Conservation (phyloP, 192 early-diverging fungal species). For the Coemansia sp. region DNA sequence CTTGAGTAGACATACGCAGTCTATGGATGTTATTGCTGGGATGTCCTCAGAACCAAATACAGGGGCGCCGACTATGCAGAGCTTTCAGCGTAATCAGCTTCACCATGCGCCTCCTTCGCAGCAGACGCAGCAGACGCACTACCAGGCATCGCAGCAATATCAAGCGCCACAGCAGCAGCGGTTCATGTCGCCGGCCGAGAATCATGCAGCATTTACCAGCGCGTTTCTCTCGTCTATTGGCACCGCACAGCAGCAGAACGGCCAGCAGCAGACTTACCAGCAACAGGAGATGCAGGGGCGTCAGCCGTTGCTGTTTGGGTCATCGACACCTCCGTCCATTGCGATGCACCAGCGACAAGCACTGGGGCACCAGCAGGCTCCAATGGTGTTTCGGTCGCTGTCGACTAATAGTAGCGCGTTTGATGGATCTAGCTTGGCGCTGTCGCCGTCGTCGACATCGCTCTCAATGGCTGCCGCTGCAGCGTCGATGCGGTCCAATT, state of each 20-base stretch:
- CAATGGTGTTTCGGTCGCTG: slow-evolving; percentile 31
- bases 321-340: neutral
- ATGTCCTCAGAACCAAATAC: neutral
- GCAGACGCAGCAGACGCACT: neutral
- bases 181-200: neutral
- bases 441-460: slow-evolving; percentile 8
- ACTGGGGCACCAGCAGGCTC: slow-evolving; percentile 9
- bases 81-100: neutral
- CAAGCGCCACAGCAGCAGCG: neutral
- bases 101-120: neutral
- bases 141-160: neutral
- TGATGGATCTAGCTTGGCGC: slow-evolving; percentile 12
- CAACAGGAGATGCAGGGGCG: neutral
- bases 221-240: neutral
- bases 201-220: neutral
- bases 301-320: slow-evolving; percentile 21
- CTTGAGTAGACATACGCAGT: neutral
- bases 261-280: neutral
- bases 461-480: slow-evolving; percentile 20
- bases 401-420: slow-evolving; percentile 21
- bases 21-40: neutral
- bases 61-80: neutral
- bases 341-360: neutral
- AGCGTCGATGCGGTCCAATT: slow-evolving; percentile 8
- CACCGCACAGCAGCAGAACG: neutral